Conservation (phyloP, 306 rosid genomes). For the Herpetospermum pedunculosum region DNA sequence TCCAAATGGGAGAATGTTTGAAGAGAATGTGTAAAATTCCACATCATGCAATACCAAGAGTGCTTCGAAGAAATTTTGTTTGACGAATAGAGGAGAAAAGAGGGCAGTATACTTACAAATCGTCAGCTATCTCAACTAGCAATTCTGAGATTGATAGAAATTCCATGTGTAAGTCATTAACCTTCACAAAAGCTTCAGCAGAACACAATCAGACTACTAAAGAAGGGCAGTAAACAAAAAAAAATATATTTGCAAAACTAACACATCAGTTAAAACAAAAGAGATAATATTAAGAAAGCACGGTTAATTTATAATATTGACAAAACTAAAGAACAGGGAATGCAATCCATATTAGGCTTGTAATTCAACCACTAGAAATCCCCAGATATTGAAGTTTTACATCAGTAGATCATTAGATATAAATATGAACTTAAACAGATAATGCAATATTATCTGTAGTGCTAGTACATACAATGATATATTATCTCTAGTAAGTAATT, state of each 20-base stretch:
- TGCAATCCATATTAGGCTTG: neutral
- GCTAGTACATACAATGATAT: neutral
- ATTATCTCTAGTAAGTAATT: neutral
- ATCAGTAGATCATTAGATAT: neutral
- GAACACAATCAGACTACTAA: conserved; percentile 8
- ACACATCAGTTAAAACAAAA: neutral
- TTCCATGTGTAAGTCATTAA: conserved; percentile 78
- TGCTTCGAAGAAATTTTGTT: neutral
- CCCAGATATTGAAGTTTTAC: neutral
- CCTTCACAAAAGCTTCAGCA: conserved; percentile 46
- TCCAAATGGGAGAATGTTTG: neutral
- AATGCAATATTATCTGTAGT: neutral
- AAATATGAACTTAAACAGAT: neutral
- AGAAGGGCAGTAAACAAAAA: neutral
- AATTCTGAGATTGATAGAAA: conserved; percentile 82
- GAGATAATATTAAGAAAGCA: neutral
- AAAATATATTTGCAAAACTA: neutral
- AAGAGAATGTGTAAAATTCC: neutral
- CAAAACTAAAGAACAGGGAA: neutral
- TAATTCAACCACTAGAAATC: neutral
- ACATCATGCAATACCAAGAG: neutral
- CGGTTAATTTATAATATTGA: neutral
- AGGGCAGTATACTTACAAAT: conserved; percentile 50
- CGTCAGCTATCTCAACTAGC: conserved; percentile 84
- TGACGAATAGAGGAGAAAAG: neutral